These are phyloP conservation scores for Tuber borchii DNA, from an alignment of 495 filamentous ascomycete genomes.

Conservation along the genomic window DNA sequence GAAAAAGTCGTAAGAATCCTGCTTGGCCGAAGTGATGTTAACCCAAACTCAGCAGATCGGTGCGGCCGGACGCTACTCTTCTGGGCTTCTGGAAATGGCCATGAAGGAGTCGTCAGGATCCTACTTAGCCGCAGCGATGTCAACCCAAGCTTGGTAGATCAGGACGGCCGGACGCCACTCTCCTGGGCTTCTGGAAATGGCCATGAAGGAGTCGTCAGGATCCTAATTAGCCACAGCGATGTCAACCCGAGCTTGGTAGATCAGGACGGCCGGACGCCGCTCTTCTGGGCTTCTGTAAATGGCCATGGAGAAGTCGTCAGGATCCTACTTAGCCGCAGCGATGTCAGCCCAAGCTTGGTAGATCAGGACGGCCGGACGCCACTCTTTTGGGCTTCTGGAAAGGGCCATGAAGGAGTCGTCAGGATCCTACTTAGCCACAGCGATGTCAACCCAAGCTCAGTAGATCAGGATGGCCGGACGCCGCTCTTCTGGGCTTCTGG, in stretches of 20 bases:
- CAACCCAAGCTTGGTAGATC: not conserved
- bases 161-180: not conserved
- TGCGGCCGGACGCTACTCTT: not conserved
- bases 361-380: not conserved
- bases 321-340: not conserved
- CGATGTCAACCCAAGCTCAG: no score
- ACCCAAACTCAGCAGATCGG: not conserved
- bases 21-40: not conserved
- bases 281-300: not conserved
- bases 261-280: not conserved
- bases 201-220: not conserved
- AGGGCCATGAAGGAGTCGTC: not conserved
- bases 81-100: not conserved
- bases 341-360: not conserved
- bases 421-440: not conserved
- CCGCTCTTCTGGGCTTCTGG: no score
- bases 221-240: not conserved
- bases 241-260: not conserved
- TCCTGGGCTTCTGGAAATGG: not conserved
- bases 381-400: not conserved
- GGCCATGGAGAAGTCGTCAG: no score
- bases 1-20: not conserved
- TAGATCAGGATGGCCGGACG: no score
- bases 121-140: not conserved
- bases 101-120: not conserved